Conservation (phyloP, 306 rosid genomes). For the Amphicarpaea edgeworthii region DNA sequence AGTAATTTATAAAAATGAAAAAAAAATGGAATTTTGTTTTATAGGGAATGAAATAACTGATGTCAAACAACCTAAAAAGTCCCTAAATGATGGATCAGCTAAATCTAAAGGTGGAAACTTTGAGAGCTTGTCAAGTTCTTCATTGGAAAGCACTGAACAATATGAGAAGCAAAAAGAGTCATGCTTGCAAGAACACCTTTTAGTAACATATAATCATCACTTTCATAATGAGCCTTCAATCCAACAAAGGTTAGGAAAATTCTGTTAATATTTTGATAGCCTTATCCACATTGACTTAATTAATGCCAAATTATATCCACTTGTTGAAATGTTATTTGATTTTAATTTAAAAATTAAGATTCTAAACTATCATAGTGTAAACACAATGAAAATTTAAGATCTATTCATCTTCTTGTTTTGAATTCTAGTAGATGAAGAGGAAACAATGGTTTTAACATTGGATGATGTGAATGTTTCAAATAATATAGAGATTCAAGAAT, state of each 20-base stretch:
- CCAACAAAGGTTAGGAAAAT: slow-evolving; percentile 60
- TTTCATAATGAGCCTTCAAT: slow-evolving; percentile 51
- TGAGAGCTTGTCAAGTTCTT: too few species aligned
- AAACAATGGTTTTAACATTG: slow-evolving; percentile 25
- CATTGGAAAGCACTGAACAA: slow-evolving; percentile 37
- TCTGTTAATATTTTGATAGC: slow-evolving; percentile 10
- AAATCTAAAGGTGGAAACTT: slow-evolving; percentile 41
- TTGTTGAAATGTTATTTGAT: not conserved
- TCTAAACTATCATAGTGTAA: not conserved
- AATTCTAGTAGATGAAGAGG: slow-evolving; percentile 57
- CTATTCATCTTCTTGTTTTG: slow-evolving; percentile 45
- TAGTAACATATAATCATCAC: slow-evolving; percentile 42
- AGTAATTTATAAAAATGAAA: slow-evolving; percentile 9
- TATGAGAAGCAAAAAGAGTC: slow-evolving; percentile 41
- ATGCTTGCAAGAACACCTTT: slow-evolving; percentile 38
- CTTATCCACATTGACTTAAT: slow-evolving; percentile 4
- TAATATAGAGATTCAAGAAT: slow-evolving; percentile 51
- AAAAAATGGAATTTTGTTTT: too few species aligned
- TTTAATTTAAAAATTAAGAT: not conserved
- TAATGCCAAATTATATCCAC: not conserved
- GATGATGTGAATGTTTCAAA: slow-evolving; percentile 38
- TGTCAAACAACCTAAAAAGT: slow-evolving; percentile 37
- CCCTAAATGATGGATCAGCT: slow-evolving; percentile 41
- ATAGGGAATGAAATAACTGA: too few species aligned
- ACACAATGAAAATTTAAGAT: slow-evolving; percentile 4